Percentiles rank a stretch among this genome's conserved stretches.
Conservation (phyloP, 2,329 filamentous ascomycete genomes). For the Karstenula rhodostoma region DNA sequence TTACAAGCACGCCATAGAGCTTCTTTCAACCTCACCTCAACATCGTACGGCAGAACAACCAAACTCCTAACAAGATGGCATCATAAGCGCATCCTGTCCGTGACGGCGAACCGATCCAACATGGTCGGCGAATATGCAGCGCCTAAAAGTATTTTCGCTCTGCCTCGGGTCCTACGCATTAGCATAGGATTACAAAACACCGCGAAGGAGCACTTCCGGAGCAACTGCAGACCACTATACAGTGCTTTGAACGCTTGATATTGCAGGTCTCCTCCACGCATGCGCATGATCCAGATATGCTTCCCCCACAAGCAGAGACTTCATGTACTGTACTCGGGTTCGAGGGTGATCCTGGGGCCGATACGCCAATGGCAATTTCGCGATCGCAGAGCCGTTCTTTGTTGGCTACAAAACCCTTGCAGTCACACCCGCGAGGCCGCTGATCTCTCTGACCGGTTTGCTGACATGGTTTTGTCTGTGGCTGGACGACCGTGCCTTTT, state of each 20-base stretch:
- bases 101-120: not conserved
- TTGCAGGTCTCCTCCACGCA: not conserved
- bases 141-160: not conserved
- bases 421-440: not conserved
- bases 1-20: slow-evolving; percentile 12
- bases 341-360: not conserved
- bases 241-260: not conserved
- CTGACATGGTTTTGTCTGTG: not conserved
- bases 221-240: not conserved
- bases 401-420: not conserved
- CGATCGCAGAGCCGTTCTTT: not conserved
- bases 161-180: not conserved
- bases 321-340: not conserved
- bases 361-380: not conserved
- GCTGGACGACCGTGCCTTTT: no score
- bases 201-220: not conserved
- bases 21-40: slow-evolving; percentile 13
- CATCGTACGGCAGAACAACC: not conserved
- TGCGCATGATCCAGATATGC: not conserved
- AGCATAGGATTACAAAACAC: not conserved
- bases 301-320: not conserved
- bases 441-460: not conserved
- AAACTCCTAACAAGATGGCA: not conserved
- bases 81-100: not conserved
- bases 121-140: not conserved